Conservation (phyloP, 176 grass and related monocot species). For the Cymbopogon citratus region DNA sequence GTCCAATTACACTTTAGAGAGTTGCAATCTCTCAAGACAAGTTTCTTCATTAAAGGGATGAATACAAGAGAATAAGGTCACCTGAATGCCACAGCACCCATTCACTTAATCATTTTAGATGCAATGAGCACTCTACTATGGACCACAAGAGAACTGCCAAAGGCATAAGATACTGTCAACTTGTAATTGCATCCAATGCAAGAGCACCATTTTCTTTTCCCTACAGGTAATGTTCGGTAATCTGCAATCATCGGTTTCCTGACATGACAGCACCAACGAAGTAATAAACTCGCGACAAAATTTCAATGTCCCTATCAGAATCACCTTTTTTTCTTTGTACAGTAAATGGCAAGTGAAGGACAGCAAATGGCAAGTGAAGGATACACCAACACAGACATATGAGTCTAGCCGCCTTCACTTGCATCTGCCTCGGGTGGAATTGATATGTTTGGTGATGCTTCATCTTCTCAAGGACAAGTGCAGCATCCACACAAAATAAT, state of each 20-base stretch:
- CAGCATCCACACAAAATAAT: constrained; percentile 13
- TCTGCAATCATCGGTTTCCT: constrained; percentile 11
- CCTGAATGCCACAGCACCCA: constrained; percentile 19
- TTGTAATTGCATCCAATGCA: constrained; percentile 11
- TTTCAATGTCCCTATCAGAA: background rate
- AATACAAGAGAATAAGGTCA: constrained; percentile 11
- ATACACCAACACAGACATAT: background rate
- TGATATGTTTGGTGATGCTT: background rate
- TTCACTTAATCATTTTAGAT: constrained; percentile 4
- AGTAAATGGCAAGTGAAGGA: constrained; percentile 11
- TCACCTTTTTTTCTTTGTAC: background rate
- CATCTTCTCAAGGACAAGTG: constrained; percentile 16
- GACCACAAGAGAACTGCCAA: constrained; percentile 12
- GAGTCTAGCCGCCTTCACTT: background rate
- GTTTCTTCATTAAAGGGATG: background rate
- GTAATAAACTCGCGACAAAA: background rate
- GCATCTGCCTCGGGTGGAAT: background rate
- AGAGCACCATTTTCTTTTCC: background rate
- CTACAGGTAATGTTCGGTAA: constrained; percentile 23
- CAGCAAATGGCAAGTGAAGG: constrained; percentile 4
- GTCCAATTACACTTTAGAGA: background rate
- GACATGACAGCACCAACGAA: constrained; percentile 14
- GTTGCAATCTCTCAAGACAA: background rate
- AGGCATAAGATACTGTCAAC: constrained; percentile 18
- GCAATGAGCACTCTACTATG: constrained; percentile 12